phyloP scores from a whole-genome alignment of 2,329 filamentous ascomycete species.

The Diaporthe sp. region DNA sequence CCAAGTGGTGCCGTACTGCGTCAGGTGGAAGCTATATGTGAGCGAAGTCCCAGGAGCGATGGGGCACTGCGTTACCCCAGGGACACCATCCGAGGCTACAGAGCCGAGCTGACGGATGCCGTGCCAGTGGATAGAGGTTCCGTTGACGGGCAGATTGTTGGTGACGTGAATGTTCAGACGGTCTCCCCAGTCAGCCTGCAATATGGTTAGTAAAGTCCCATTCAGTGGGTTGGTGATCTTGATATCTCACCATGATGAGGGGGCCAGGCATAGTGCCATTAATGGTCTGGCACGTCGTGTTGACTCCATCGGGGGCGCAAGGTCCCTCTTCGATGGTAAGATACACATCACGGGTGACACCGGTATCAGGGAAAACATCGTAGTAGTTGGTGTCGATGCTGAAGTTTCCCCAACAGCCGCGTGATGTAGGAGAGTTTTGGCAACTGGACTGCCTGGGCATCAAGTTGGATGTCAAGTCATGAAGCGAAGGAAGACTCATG shows the following conservation, averaged over 20 bases:
- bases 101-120: constrained; percentile 60
- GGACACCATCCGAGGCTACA: constrained; percentile 59
- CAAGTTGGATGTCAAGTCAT: constrained; percentile 7
- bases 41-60: constrained; percentile 52
- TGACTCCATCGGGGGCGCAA: constrained; percentile 46
- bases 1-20: constrained; percentile 55
- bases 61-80: constrained; percentile 56
- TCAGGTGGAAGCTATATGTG: constrained; percentile 52
- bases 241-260: constrained; percentile 44
- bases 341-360: constrained; percentile 45
- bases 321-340: constrained; percentile 43
- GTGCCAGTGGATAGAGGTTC: constrained; percentile 63
- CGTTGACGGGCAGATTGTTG: constrained; percentile 66
- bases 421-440: constrained; percentile 46
- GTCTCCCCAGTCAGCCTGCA: constrained; percentile 60
- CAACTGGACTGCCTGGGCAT: constrained; percentile 34
- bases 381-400: constrained; percentile 52
- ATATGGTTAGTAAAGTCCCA: constrained; percentile 41
- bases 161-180: constrained; percentile 69
- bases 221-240: constrained; percentile 44
- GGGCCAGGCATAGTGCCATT: constrained; percentile 53
- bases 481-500: constrained; percentile 28
- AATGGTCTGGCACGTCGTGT: constrained; percentile 47
- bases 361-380: constrained; percentile 45
- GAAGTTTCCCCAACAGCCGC: constrained; percentile 50